Evolutionary conservation across 2,329 filamentous ascomycete species (phyloP), one percentile per base, ranked within the genome.

Genomic region (Thermoascus crustaceus): DNA sequence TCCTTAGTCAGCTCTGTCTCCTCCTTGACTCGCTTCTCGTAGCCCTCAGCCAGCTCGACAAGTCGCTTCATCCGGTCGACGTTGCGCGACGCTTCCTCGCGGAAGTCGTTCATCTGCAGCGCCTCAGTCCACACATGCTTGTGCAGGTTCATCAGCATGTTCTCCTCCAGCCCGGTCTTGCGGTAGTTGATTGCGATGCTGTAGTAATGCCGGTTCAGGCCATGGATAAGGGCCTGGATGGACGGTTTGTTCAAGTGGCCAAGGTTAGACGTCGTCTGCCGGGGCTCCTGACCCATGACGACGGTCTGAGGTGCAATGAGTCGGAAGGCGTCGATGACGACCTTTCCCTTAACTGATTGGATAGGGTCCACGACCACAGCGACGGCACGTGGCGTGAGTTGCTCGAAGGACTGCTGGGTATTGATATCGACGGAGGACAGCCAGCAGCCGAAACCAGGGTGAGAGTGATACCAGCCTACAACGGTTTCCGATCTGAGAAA

Each of bases 91-190:
- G 80, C 85, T 58, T 96, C 89, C 38, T 77, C 69, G 46, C 80
- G 76, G 73, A 98, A 98, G 63, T 96, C 88, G 42, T 89, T 85
- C 87, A 98, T 96, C 60, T 94, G 79, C 46, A 98, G 66, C 4
- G 89, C 91, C 63, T 98, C 91, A 1, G 93, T 98, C 91, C 91
- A 98, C 29, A 95, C 88, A 50, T 96, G 91, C 73, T 98, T 98
- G 75, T 98, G 91, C 47, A 98, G 71, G 61, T 98, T 98, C 93
- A 98, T 98, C 54, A 98, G 67, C 91, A 98, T 98, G 66, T 94
- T 96, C 72, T 98, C 93, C 63, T 98, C 91, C 33, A 98, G 72
- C 1, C 86, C 89, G 0, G 89, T 94, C 72, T 98, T 98, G 58
- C 89, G 76, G 67, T 98, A 98, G 67, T 95, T 88, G 69, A 98